Evolutionary conservation across 805 yeast species (phyloP).

Genomic region (Candida jianshihensis): DNA sequence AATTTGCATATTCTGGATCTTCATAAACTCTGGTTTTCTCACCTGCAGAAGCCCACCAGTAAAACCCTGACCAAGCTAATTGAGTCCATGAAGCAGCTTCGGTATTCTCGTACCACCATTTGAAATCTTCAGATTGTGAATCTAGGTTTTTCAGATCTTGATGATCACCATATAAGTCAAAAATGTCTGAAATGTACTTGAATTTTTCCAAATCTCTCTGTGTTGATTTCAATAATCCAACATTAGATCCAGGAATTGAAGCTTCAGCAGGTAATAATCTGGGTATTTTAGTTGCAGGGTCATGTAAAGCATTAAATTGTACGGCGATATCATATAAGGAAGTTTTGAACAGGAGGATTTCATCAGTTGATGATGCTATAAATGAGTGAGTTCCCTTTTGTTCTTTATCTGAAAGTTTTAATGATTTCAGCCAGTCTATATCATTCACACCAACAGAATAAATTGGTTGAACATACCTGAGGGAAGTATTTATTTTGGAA

Average conservation of each 20-base stretch:
- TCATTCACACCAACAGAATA: constrained; percentile 62
- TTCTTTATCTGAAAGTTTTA: too few species aligned
- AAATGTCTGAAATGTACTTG: constrained; percentile 21
- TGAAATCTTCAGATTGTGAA: constrained; percentile 16
- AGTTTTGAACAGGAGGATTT: constrained; percentile 47
- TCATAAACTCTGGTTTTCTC: constrained; percentile 38
- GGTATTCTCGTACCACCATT: constrained; percentile 39
- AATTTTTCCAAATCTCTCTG: constrained; percentile 33
- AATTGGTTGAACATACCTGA: constrained; percentile 39
- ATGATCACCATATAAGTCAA: constrained; percentile 7
- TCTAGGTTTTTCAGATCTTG: neutral
- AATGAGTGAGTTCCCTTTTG: constrained; percentile 22
- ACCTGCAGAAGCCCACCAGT: constrained; percentile 90
- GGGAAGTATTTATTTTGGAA: constrained; percentile 12
- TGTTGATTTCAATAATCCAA: constrained; percentile 21
- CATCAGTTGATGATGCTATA: constrained; percentile 63
- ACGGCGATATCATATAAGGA: constrained; percentile 43
- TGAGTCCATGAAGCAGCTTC: constrained; percentile 51
- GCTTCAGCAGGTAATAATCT: constrained; percentile 7
- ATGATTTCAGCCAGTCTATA: constrained; percentile 28
- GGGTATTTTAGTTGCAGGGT: constrained; percentile 5
- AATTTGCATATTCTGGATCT: constrained; percentile 33
- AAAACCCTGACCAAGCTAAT: constrained; percentile 58
- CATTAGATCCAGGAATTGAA: constrained; percentile 5
- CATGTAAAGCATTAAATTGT: constrained; percentile 9